Evolutionary conservation across 805 yeast genomes (phyloP), one percentile per base, ranked within the genome.

Genomic region (Tanozyma kutaoensis): DNA sequence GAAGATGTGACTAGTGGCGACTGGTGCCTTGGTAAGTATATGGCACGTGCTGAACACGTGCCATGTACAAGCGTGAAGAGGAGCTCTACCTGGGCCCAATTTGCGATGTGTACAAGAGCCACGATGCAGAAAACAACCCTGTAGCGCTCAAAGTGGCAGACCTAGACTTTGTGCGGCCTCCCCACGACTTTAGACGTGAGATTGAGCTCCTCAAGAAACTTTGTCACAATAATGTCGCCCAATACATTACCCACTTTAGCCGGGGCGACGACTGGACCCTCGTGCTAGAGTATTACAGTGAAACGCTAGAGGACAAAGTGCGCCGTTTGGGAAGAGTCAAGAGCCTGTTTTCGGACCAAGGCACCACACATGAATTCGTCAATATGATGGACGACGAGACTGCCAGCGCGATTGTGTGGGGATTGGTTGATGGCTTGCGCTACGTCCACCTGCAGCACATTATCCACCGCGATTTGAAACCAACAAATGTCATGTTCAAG

Each of bases 401-500:
- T 11, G 32, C 34, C 13, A 32, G 28, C 10, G 20, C 20, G 2
- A 42, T 49, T 9, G 33, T 42, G 6, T 23, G 19, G 20, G 38
- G 37, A 14, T 28, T 55, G 21, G 38, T 42, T 3, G 39, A 28
- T 6, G 53, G 52, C 2, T 36, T 58, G 12, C 24, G 24, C 15
- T 48, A 40, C 31, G 30, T 59, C 20, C 65, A 59, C 33, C n/a
- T 7, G 12, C 36, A 43, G 8, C 50, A 53, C 1, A 43, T 59
- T 5, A 57, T 59, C 11, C 66, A 59, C 34, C 46, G 66, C 12
- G 66, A 59, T 34, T 37, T 59, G 27, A 59, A 59, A 34, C 62
- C 62, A 1, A 31, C 50, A 15, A 59, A 59, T 29, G 41, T 56
- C 14, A 42, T 52, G 24, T 48, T 57, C 31, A 27, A 17, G 15